Evolutionary conservation across 768 basidiomycete genomes (phyloP).

Genomic region (Auricularia sp.): DNA sequence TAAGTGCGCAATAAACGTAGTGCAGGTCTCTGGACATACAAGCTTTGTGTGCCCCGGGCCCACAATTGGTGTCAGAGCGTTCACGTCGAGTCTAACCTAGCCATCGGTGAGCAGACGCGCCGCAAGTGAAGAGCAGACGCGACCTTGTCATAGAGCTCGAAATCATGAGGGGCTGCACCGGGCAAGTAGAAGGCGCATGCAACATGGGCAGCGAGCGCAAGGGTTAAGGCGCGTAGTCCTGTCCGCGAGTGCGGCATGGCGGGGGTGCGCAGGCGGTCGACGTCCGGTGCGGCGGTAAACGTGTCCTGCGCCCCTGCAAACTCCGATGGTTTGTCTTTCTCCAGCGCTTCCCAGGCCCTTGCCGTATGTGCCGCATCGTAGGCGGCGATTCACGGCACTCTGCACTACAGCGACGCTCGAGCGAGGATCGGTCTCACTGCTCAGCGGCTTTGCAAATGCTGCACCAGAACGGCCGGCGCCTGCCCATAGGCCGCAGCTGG

Average conservation of each 20-base stretch:
- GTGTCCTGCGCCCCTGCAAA: neutral
- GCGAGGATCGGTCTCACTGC: too few relatives aligned
- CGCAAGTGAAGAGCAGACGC: neutral
- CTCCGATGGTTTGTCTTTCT: too few relatives aligned
- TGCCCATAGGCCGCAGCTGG: too few relatives aligned
- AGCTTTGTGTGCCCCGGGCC: slow-evolving; percentile 18
- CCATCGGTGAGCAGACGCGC: neutral
- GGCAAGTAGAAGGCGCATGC: slow-evolving; percentile 78
- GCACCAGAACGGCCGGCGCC: too few relatives aligned
- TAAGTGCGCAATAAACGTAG: neutral
- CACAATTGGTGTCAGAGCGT: slow-evolving; percentile 63
- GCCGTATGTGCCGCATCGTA: too few relatives aligned
- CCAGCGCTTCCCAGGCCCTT: too few relatives aligned
- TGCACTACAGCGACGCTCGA: too few relatives aligned
- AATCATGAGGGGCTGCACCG: slow-evolving; percentile 77
- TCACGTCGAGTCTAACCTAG: slow-evolving; percentile 62
- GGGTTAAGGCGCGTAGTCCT: neutral
- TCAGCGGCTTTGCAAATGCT: too few relatives aligned
- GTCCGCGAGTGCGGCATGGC: neutral
- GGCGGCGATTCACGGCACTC: too few relatives aligned
- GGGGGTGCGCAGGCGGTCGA: neutral
- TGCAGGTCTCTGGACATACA: slow-evolving; percentile 8
- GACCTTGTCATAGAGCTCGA: slow-evolving; percentile 54
- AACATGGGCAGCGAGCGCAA: neutral
- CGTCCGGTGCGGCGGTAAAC: neutral